Conservation (phyloP, 345 rosid genomes). For the Brassica nigra region DNA sequence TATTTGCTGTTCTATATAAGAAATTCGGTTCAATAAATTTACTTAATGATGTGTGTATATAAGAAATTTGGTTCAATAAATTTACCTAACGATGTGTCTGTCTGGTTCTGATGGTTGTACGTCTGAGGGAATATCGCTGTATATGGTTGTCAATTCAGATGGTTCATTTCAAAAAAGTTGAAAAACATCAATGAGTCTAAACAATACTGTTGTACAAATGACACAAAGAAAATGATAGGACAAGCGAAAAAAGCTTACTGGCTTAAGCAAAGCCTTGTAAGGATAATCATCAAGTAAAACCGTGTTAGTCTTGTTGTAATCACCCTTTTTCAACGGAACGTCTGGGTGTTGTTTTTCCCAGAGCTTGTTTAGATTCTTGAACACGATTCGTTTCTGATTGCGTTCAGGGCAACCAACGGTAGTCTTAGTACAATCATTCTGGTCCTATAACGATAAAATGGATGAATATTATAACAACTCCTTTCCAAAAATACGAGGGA, state of each 20-base stretch:
- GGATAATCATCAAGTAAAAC: not conserved
- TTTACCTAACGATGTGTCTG: not conserved
- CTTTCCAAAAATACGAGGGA: not conserved
- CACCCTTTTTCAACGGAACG: too few species aligned
- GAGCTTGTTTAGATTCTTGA: too few species aligned
- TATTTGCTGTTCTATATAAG: not conserved
- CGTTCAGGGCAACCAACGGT: not conserved
- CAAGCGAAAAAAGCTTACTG: not conserved
- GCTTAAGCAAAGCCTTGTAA: not conserved
- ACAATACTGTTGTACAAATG: too few species aligned
- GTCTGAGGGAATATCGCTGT: not conserved
- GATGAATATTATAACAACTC: not conserved
- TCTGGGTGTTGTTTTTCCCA: too few species aligned
- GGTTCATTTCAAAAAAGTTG: not conserved
- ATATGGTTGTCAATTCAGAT: constrained; percentile 1
- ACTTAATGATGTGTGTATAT: too few species aligned
- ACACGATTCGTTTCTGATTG: too few species aligned
- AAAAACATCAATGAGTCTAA: not conserved
- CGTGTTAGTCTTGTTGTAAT: not conserved
- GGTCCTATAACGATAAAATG: not conserved
- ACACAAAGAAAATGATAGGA: too few species aligned
- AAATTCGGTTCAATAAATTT: too few species aligned
- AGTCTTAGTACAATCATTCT: not conserved
- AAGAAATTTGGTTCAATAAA: too few species aligned
- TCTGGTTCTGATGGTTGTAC: not conserved